Conservation (phyloP, 805 yeast genomes). For the Jamesozyma piceae region DNA sequence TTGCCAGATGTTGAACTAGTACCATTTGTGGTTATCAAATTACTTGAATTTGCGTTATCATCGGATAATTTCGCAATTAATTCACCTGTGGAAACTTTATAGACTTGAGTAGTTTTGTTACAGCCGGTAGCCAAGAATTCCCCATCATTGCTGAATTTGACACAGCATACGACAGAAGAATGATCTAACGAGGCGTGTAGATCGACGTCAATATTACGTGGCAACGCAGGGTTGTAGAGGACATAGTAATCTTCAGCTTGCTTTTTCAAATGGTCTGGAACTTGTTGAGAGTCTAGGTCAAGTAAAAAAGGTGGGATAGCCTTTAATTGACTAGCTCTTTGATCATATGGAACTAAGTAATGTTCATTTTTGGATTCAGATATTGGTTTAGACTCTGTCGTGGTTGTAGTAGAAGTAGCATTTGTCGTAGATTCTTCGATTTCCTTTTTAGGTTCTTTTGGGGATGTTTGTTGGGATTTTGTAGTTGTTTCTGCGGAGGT, state of each 20-base stretch:
- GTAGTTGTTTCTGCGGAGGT: conserved; percentile 7
- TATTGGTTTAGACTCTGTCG: neutral
- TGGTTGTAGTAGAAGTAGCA: neutral
- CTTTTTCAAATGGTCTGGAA: conserved; percentile 73
- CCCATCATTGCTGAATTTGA: conserved; percentile 85
- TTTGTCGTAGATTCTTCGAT: too few relatives aligned
- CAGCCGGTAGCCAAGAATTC: conserved; percentile 96
- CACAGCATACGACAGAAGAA: conserved; percentile 94
- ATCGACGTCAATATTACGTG: conserved; percentile 70
- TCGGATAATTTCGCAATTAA: conserved; percentile 78
- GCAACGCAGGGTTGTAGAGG: conserved; percentile 80
- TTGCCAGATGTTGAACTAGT: neutral
- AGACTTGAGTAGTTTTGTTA: conserved; percentile 90
- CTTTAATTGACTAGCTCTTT: conserved; percentile 47
- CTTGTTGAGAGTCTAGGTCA: conserved; percentile 70
- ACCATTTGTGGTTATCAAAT: conserved; percentile 19
- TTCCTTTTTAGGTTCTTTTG: conserved; percentile 16
- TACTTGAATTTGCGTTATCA: conserved; percentile 34
- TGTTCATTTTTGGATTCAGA: conserved; percentile 2
- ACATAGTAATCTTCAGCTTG: conserved; percentile 80
- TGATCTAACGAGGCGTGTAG: conserved; percentile 86
- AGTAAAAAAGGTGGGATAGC: conserved; percentile 70
- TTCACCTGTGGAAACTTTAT: conserved; percentile 85
- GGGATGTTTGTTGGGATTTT: neutral
- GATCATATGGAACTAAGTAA: conserved; percentile 33